phyloP scores from a whole-genome alignment of 441 rosid species.

The Populus tomentosa region DNA sequence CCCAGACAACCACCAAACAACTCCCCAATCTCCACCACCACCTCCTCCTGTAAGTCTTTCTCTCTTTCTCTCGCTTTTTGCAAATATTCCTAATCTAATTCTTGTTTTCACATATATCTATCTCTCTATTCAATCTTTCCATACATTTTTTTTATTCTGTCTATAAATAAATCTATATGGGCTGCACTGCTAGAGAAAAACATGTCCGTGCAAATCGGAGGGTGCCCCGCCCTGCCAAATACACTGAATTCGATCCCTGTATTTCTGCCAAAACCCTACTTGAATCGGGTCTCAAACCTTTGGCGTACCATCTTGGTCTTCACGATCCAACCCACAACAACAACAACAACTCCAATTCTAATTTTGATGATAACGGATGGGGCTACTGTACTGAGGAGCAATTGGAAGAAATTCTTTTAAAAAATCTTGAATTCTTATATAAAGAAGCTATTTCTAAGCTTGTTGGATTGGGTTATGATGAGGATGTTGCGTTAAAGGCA shows the following conservation, averaged over 20 bases:
- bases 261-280: conserved; percentile 41
- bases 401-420: conserved; percentile 65
- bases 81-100: not conserved
- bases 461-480: conserved; percentile 60
- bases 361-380: conserved; percentile 61
- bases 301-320: conserved; percentile 41
- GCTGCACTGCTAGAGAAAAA: conserved; percentile 71
- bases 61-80: not conserved
- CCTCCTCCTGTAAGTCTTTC: conserved; percentile 4
- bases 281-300: conserved; percentile 58
- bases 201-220: conserved; percentile 57
- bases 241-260: conserved; percentile 53
- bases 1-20: not conserved
- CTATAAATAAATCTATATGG: conserved; percentile 28
- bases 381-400: conserved; percentile 84
- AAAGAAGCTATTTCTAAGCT: conserved; percentile 71
- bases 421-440: conserved; percentile 58
- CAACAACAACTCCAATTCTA: conserved; percentile 19
- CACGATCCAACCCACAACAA: conserved; percentile 27
- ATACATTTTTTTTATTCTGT: not conserved
- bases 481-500: conserved; percentile 65
- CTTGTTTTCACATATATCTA: not conserved
- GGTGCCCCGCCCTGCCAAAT: conserved; percentile 47
- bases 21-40: not conserved
- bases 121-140: not conserved